Base-by-base conservation (phyloP, 2,329 filamentous ascomycete species). In the Fusarium clavum region DNA sequence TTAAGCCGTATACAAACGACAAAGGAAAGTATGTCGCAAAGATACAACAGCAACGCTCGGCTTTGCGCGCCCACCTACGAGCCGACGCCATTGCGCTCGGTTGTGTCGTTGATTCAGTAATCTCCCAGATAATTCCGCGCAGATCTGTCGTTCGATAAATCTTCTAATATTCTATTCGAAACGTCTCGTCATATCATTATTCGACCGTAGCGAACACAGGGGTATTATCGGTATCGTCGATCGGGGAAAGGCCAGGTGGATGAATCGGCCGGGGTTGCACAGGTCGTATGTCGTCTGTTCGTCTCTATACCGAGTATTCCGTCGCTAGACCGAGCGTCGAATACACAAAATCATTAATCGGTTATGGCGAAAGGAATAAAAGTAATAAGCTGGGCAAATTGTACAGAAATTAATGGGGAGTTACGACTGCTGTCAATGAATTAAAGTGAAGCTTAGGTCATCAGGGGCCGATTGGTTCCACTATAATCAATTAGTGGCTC, bases 1-100 rank as follows among this genome's bases (percentile, higher is more conserved):
- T 95, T 72, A 98, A 81, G 59, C 91, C 87, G 77, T 97, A 98
- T 62, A 98, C 93, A 77, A 98, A 97, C 29, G 84, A 84, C 20
- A 98, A 85, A n/a, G 95, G 95, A 73, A 97, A 93, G 80, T 94
- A 97, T 27, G 89, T 92, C 56, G 92, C 86, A 65, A 90, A 88
- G 45, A 86, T 83, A 83, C 94, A 98, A 85, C 94, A 98, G 77
- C 88, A 91, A 52, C 94, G 91, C 85, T 98, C 94, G 75, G 92
- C 57, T 78, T 86, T 88, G 70, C 92, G 86, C 51, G 88, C 91
- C 84, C 88, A 92, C 76, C 87, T 85, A 74, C 86, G 86, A 77
- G 84, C 80, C 85, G 89, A 89, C 48, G 68, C 68, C 69, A 71
- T 71, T 64, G 56, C 45, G 47, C 54, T 57, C 41, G 52, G 38